Evolutionary conservation across 164 flowering plant genomes (phyloP).

Genomic region (Berberis thunbergii): DNA sequence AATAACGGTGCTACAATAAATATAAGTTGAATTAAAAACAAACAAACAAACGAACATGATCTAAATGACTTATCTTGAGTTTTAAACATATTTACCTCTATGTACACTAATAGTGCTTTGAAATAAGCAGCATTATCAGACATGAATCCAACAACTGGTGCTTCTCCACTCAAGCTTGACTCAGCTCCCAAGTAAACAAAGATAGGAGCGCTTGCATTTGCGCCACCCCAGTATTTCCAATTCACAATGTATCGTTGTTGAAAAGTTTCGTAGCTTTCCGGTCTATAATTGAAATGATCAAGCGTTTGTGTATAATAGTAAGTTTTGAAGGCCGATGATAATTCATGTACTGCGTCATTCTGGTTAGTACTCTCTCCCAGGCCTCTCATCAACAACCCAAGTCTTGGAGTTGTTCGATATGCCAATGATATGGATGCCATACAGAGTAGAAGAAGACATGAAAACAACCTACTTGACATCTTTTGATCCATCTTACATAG

Average conservation of each 20-base stretch:
- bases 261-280: slow-evolving; percentile 21
- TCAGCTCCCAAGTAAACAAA: slow-evolving; percentile 23
- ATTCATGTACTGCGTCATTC: background rate
- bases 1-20: slow-evolving; percentile 48
- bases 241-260: slow-evolving; percentile 20
- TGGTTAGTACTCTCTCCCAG: background rate
- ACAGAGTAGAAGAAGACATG: background rate
- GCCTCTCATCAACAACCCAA: background rate
- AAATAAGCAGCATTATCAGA: slow-evolving; percentile 12
- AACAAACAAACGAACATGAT: background rate
- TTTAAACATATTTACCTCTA: slow-evolving; percentile 13
- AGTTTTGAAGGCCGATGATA: background rate
- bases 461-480: background rate
- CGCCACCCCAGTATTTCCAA: slow-evolving; percentile 27
- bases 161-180: background rate
- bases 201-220: slow-evolving; percentile 22
- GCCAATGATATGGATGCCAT: background rate
- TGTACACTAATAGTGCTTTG: slow-evolving; percentile 13
- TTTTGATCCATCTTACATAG: background rate
- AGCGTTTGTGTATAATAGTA: slow-evolving; percentile 19
- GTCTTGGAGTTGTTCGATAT: background rate
- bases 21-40: background rate
- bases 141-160: background rate
- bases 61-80: too few relatives aligned
- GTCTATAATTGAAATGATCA: slow-evolving; percentile 28